A percentile compares a stretch with the other conserved stretches of the same genome.
Conservation (phyloP, 2,329 filamentous ascomycete genomes). For the Monosporascus cannonballus region DNA sequence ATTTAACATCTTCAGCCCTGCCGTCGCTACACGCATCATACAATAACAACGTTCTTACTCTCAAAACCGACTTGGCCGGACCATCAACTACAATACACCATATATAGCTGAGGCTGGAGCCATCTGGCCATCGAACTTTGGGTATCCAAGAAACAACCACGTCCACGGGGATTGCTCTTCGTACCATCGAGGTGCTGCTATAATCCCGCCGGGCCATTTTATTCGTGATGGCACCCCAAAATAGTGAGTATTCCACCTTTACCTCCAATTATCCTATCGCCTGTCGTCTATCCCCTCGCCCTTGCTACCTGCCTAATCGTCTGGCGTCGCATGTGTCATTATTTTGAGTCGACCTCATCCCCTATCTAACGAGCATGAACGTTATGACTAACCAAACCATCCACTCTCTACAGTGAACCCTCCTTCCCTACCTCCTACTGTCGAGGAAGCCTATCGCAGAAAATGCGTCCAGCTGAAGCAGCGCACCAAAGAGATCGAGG, state of each 20-base stretch:
- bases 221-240: slow-evolving; percentile 22
- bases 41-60: no score
- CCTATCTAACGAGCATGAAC: slow-evolving; percentile 1
- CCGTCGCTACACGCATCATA: neutral
- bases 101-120: no score
- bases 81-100: no score
- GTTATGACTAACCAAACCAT: slow-evolving; percentile 31
- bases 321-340: neutral
- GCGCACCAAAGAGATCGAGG: slow-evolving; percentile 85
- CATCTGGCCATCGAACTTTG: no score
- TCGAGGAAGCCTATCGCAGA: slow-evolving; percentile 90
- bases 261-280: neutral
- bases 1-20: neutral
- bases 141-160: no score
- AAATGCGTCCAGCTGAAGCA: slow-evolving; percentile 96
- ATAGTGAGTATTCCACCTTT: slow-evolving; percentile 15
- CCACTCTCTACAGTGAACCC: slow-evolving; percentile 37
- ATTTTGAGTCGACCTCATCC: neutral
- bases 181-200: neutral
- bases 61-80: no score
- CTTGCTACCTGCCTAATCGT: neutral
- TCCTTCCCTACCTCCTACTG: slow-evolving; percentile 71
- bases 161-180: neutral
- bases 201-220: neutral
- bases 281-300: neutral